These are phyloP conservation scores for Panicum miliaceum DNA, from an alignment of 176 grass and related monocot genomes.

Conservation along the genomic window DNA sequence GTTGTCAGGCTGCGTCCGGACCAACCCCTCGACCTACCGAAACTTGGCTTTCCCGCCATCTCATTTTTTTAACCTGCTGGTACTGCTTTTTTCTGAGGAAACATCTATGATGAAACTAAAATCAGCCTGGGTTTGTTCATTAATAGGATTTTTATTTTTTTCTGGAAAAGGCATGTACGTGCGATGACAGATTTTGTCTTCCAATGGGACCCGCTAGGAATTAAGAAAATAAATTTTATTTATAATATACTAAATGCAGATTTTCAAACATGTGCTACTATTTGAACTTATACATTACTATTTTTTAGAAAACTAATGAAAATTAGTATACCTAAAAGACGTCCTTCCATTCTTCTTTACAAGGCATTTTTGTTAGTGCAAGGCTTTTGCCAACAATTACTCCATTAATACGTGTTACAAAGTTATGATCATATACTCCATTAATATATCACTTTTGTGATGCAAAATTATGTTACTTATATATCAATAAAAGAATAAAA, in stretches of 20 bases:
- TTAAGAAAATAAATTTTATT: background rate
- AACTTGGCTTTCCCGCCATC: constrained; percentile 64
- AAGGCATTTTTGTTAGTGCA: background rate
- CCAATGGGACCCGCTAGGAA: background rate
- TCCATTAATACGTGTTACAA: too few species aligned
- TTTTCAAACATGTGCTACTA: background rate
- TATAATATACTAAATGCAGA: background rate
- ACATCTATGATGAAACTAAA: background rate
- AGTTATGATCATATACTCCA: too few species aligned
- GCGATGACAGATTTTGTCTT: background rate
- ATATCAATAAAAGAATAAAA: too few species aligned
- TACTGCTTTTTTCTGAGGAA: background rate
- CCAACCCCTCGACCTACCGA: constrained; percentile 52
- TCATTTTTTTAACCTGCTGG: background rate
- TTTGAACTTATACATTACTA: background rate
- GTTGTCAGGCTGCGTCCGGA: constrained; percentile 40
- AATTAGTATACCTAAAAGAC: background rate
- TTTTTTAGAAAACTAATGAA: too few species aligned
- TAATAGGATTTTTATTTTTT: background rate
- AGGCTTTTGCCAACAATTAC: background rate
- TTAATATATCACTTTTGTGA: too few species aligned
- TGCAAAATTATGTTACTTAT: too few species aligned
- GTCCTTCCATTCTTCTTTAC: background rate
- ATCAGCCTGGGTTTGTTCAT: background rate
- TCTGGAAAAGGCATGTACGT: background rate